Evolutionary conservation across 768 basidiomycete species (phyloP).

Genomic region (Termitomyces sp.): DNA sequence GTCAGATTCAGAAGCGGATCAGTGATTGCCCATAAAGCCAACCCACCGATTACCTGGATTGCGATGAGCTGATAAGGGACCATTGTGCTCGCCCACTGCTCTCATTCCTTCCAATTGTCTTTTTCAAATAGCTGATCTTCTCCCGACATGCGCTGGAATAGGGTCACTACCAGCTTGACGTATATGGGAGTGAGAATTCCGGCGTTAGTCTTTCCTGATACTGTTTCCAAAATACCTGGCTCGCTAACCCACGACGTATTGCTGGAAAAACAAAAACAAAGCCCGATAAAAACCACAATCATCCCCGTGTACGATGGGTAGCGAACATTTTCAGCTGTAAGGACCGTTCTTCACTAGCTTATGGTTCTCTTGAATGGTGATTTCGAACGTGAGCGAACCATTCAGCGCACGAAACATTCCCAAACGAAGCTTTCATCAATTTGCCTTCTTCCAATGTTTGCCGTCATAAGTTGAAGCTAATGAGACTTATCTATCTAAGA

Average conservation of each 20-base stretch:
- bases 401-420: constrained; percentile 37
- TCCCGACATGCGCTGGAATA: constrained; percentile 17
- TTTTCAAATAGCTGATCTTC: constrained; percentile 26
- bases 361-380: constrained; percentile 23
- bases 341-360: constrained; percentile 27
- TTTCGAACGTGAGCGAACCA: constrained; percentile 36
- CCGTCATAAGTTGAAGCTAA: too few species aligned
- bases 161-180: constrained; percentile 10
- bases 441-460: too few species aligned
- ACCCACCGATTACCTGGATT: constrained; percentile 16
- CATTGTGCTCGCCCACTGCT: constrained; percentile 18
- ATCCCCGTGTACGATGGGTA: constrained; percentile 30
- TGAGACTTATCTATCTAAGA: too few species aligned
- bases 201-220: constrained; percentile 17
- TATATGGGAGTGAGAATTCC: constrained; percentile 9
- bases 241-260: constrained; percentile 30
- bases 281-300: constrained; percentile 20
- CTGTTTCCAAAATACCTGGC: constrained; percentile 24
- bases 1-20: background rate
- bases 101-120: constrained; percentile 30
- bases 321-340: constrained; percentile 27
- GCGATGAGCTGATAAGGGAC: constrained; percentile 26
- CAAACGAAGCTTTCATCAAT: too few species aligned
- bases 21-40: background rate
- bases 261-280: constrained; percentile 23